These are phyloP conservation scores for Ceratocystis lukuohia DNA, from an alignment of 2,329 filamentous ascomycete genomes.

Conservation along the genomic window DNA sequence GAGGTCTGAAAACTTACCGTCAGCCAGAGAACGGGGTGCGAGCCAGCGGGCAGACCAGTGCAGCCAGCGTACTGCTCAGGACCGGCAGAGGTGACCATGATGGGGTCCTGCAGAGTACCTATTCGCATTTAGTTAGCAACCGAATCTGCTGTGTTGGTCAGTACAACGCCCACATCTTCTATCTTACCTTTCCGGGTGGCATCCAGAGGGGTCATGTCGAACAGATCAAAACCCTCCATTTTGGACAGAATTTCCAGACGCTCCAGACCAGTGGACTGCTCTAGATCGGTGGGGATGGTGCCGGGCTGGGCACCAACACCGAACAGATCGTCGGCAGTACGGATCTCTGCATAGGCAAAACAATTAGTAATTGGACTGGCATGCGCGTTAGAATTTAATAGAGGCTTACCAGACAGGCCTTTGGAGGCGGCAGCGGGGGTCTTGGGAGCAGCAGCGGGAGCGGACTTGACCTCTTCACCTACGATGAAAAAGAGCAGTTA, in stretches of 20 bases:
- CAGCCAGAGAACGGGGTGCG: constrained; percentile 81
- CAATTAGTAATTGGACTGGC: not conserved
- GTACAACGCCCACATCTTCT: not conserved
- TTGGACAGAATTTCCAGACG: constrained; percentile 98
- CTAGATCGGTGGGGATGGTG: constrained; percentile 81
- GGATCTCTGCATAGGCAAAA: constrained; percentile 53
- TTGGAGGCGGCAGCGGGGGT: constrained; percentile 35
- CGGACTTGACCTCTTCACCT: constrained; percentile 21
- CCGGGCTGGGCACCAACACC: constrained; percentile 69
- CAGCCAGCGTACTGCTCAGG: constrained; percentile 95
- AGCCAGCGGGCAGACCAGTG: constrained; percentile 87
- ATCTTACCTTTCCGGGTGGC: constrained; percentile 64
- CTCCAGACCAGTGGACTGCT: constrained; percentile 94
- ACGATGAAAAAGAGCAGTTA: not conserved
- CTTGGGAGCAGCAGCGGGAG: constrained; percentile 22
- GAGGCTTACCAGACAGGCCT: constrained; percentile 34
- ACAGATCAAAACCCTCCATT: constrained; percentile 96
- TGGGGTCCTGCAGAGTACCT: constrained; percentile 84
- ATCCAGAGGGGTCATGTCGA: constrained; percentile 96
- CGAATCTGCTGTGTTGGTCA: not conserved
- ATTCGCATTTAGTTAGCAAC: constrained; percentile 7
- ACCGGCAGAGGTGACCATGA: constrained; percentile 78
- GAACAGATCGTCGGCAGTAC: constrained; percentile 66
- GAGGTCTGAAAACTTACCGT: constrained; percentile 46
- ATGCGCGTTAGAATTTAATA: constrained; percentile 9